Conservation (phyloP, 352 stramenopile genomes). For the Salisapilia sapeloensis region DNA sequence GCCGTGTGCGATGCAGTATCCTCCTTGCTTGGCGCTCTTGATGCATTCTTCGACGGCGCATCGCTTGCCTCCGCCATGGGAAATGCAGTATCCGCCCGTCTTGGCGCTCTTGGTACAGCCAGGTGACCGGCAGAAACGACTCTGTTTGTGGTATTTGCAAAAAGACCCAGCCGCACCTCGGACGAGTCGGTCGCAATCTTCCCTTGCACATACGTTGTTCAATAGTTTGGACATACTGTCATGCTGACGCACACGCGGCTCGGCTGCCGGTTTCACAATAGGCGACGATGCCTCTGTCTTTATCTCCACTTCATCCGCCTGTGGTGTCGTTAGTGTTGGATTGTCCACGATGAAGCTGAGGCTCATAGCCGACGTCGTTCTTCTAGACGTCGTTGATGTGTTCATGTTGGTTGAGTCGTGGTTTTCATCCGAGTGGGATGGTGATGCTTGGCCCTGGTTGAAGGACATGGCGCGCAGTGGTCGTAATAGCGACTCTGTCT, state of each 20-base stretch:
- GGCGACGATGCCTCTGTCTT: too few relatives aligned
- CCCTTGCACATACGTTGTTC: slow-evolving; percentile 65
- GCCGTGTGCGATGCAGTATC: slow-evolving; percentile 40
- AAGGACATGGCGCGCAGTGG: too few relatives aligned
- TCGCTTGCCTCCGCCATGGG: slow-evolving; percentile 53
- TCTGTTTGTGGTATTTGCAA: slow-evolving; percentile 50
- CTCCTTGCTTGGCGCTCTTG: slow-evolving; percentile 58
- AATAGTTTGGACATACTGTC: slow-evolving; percentile 9
- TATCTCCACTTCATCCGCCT: too few relatives aligned
- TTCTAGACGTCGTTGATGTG: slow-evolving; percentile 16
- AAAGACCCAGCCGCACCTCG: slow-evolving; percentile 30
- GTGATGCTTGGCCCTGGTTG: too few relatives aligned
- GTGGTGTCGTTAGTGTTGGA: not conserved
- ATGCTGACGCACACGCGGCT: not conserved
- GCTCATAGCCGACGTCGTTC: slow-evolving; percentile 56
- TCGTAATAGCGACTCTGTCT: too few relatives aligned
- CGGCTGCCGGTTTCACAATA: not conserved
- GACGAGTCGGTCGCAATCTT: slow-evolving; percentile 63
- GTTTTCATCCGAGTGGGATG: too few relatives aligned
- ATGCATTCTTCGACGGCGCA: slow-evolving; percentile 54
- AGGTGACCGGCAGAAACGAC: slow-evolving; percentile 39
- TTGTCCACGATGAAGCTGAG: slow-evolving; percentile 75
- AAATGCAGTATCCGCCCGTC: slow-evolving; percentile 71
- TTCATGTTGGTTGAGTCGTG: slow-evolving; percentile 6
- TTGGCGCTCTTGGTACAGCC: slow-evolving; percentile 59